Conservation (phyloP, 2,329 filamentous ascomycete species). For the Teratosphaeria viscida region DNA sequence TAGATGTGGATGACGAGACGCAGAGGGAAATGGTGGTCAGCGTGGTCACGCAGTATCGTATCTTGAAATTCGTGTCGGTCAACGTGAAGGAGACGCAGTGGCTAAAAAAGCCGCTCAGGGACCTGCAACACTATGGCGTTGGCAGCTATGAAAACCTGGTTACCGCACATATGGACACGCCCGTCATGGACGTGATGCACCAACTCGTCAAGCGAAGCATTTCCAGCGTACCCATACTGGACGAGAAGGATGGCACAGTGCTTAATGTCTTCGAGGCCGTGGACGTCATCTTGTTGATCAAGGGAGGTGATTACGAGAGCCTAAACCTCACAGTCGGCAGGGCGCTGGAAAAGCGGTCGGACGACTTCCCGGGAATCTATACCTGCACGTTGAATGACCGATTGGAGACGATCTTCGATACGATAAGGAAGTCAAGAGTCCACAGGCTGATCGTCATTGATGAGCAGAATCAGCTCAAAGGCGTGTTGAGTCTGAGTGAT, state of each 20-base stretch:
- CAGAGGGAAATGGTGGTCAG: slow-evolving; percentile 86
- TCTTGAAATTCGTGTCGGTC: slow-evolving; percentile 96
- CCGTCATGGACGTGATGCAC: slow-evolving; percentile 90
- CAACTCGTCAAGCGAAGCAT: slow-evolving; percentile 88
- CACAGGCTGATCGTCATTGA: slow-evolving; percentile 90
- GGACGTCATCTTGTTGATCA: slow-evolving; percentile 92
- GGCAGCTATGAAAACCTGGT: slow-evolving; percentile 75
- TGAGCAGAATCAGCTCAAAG: slow-evolving; percentile 73
- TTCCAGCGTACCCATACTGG: slow-evolving; percentile 86
- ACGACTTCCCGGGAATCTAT: slow-evolving; percentile 93
- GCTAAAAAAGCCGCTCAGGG: slow-evolving; percentile 74
- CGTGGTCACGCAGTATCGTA: slow-evolving; percentile 95
- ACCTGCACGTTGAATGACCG: slow-evolving; percentile 88
- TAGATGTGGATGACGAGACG: slow-evolving; percentile 91
- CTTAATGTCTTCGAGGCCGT: slow-evolving; percentile 97
- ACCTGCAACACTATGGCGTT: slow-evolving; percentile 52
- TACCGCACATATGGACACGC: slow-evolving; percentile 77
- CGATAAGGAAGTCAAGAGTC: slow-evolving; percentile 86
- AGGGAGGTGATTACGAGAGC: slow-evolving; percentile 86
- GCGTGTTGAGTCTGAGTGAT: slow-evolving; percentile 87
- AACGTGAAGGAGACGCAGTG: slow-evolving; percentile 83
- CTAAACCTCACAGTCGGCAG: slow-evolving; percentile 78
- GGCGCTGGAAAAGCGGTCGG: slow-evolving; percentile 72
- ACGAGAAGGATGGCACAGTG: slow-evolving; percentile 62
- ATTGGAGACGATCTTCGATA: slow-evolving; percentile 92